Evolutionary conservation across 345 rosid genomes (phyloP), one percentile per base, ranked within the genome.

Genomic region (Rhizophora apiculata): DNA sequence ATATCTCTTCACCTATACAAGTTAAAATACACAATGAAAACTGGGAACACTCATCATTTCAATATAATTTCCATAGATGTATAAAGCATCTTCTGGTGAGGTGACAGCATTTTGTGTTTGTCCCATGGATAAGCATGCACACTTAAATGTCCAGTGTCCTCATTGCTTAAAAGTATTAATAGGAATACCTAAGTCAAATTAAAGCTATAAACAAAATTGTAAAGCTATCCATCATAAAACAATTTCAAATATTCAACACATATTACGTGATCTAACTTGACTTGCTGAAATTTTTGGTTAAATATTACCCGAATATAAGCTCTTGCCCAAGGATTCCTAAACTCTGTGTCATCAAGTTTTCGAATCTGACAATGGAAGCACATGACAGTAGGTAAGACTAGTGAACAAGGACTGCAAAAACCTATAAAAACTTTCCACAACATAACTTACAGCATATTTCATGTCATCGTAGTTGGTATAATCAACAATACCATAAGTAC

Each of bases 401-500:
- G 18, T 3, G 48, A 39, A 39, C 49, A 43, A 43, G 49, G 4
- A 13, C 49, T 11, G 49, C 5, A 43, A 43, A 13, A 43, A 43
- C 4, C 6, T 13, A 43, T 43, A 11, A 43, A 39, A 13, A 43
- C 49, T 43, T 43, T 43, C 49, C 18, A 8, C 16, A 49, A 34
- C 24, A 68, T 31, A 69, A 83, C 94, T 86, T 82, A 93, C 97
- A 59, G 97, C 96, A 78, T 93, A 93, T 74, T 91, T 93, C 98
- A 91, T 93, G 85, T 91, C 98, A 34, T 93, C 97, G 68, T 85
- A 77, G 78, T 89, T 93, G 56, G 96, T 89, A 79, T 91, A 93
- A 82, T 93, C 98, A 43, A 93, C 97, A 78, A 93, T 37, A 64
- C 97, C 98, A 85, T 80, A 93, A 68, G 96, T 91, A 64, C 97